Evolutionary conservation across 257 asterid species (phyloP).

Genomic region (Cinchona pubescens): DNA sequence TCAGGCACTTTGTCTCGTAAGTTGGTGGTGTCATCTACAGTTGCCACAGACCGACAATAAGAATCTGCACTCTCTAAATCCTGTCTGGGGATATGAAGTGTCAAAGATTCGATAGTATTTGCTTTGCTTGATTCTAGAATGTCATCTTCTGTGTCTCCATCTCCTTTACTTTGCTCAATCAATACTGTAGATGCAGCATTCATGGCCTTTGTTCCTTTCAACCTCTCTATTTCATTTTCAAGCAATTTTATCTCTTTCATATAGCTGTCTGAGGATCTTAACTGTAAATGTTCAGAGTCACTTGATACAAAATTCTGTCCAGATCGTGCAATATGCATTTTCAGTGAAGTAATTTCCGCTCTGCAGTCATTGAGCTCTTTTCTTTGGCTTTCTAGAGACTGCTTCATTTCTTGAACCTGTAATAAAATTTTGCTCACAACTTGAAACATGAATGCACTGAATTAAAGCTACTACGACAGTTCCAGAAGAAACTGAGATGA

Average conservation of each 20-base stretch:
- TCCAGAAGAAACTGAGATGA: conserved; percentile 14
- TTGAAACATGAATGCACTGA: conserved; percentile 12
- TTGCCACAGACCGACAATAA: conserved; percentile 34
- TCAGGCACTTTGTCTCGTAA: conserved; percentile 42
- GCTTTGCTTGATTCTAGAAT: conserved; percentile 39
- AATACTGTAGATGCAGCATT: conserved; percentile 36
- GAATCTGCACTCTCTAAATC: conserved; percentile 37
- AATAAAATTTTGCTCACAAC: conserved; percentile 12
- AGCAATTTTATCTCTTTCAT: conserved; percentile 41
- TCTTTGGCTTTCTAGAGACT: conserved; percentile 60
- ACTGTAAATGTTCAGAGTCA: conserved; percentile 34
- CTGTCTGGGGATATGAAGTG: conserved; percentile 34
- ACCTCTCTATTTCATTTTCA: conserved; percentile 46
- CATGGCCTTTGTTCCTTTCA: conserved; percentile 34
- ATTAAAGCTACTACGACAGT: not conserved
- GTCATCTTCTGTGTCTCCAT: conserved; percentile 31
- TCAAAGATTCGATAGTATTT: conserved; percentile 32
- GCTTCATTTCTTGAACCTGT: conserved; percentile 83
- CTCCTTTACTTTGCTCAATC: conserved; percentile 35
- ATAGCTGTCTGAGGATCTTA: conserved; percentile 40
- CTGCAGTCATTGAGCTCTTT: conserved; percentile 84
- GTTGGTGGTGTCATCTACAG: conserved; percentile 38
- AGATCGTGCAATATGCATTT: conserved; percentile 68
- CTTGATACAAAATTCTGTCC: conserved; percentile 36
- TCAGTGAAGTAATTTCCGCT: conserved; percentile 93